Evolutionary conservation across 2,329 filamentous ascomycete genomes (phyloP).

Genomic region (Penicillium palitans): DNA sequence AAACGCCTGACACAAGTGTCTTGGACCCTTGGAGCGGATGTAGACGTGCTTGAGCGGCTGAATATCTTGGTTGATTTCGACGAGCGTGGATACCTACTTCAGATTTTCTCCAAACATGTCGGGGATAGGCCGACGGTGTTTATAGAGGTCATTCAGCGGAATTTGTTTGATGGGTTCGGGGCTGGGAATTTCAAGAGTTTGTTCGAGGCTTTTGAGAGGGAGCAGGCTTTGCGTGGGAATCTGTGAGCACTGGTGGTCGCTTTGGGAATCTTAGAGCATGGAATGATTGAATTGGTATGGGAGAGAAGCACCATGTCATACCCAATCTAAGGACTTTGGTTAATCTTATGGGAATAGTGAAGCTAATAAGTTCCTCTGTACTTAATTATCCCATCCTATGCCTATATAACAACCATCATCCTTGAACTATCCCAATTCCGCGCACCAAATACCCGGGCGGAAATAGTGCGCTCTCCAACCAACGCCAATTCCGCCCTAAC

Average conservation of each 20-base stretch:
- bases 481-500: not conserved
- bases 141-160: slow-evolving; percentile 86
- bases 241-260: slow-evolving; percentile 47
- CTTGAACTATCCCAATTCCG: slow-evolving; percentile 2
- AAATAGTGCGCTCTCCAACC: slow-evolving; percentile 4
- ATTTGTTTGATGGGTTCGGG: slow-evolving; percentile 84
- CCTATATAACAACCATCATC: not conserved
- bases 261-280: not conserved
- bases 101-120: slow-evolving; percentile 75
- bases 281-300: not conserved
- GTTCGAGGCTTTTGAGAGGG: slow-evolving; percentile 89
- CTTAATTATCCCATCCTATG: not conserved
- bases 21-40: slow-evolving; percentile 67
- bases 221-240: slow-evolving; percentile 81
- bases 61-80: slow-evolving; percentile 92
- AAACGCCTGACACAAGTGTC: slow-evolving; percentile 62
- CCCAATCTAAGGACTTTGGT: not conserved
- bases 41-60: slow-evolving; percentile 69
- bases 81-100: slow-evolving; percentile 76
- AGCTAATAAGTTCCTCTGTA: not conserved
- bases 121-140: slow-evolving; percentile 94
- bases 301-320: not conserved
- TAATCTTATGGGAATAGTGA: not conserved
- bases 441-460: slow-evolving; percentile 1
- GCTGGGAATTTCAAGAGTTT: slow-evolving; percentile 90